phyloP scores from a whole-genome alignment of 768 basidiomycete genomes.

The Tylopilus intermedius region DNA sequence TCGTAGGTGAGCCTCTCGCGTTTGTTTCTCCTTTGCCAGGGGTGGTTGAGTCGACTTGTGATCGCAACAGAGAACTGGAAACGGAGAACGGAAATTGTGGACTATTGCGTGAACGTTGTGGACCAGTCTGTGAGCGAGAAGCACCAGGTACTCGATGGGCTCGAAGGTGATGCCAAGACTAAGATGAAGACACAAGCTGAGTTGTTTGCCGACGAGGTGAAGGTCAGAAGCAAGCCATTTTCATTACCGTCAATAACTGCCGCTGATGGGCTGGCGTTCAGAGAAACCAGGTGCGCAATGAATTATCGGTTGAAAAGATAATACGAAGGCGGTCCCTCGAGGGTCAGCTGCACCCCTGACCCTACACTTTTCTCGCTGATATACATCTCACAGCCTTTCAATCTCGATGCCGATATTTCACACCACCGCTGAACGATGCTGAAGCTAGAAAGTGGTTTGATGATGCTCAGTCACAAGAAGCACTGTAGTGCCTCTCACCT shows the following conservation, averaged over 20 bases:
- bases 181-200: constrained; percentile 51
- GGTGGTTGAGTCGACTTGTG: constrained; percentile 17
- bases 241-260: constrained; percentile 29
- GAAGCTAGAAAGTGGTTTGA: constrained; percentile 60
- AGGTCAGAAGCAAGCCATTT: constrained; percentile 41
- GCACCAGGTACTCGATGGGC: constrained; percentile 39
- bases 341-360: constrained; percentile 41
- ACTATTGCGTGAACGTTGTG: constrained; percentile 69
- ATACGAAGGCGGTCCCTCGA: constrained; percentile 65
- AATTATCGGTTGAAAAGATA: constrained; percentile 67
- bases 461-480: constrained; percentile 32
- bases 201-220: constrained; percentile 63
- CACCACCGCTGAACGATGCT: constrained; percentile 54
- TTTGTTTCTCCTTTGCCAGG: constrained; percentile 11
- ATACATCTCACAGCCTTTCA: constrained; percentile 54
- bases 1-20: constrained; percentile 54
- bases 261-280: constrained; percentile 32
- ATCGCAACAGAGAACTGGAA: constrained; percentile 57
- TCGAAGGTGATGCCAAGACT: constrained; percentile 39
- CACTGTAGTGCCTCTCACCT: constrained; percentile 29
- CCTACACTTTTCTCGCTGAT: constrained; percentile 18
- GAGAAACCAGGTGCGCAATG: constrained; percentile 73
- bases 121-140: constrained; percentile 61
- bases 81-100: constrained; percentile 64
- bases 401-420: constrained; percentile 75